Percentiles rank a stretch among this genome's conserved stretches.
These are phyloP conservation scores for Ailanthus altissimus DNA, from an alignment of 345 rosid species.

Conservation along the genomic window DNA sequence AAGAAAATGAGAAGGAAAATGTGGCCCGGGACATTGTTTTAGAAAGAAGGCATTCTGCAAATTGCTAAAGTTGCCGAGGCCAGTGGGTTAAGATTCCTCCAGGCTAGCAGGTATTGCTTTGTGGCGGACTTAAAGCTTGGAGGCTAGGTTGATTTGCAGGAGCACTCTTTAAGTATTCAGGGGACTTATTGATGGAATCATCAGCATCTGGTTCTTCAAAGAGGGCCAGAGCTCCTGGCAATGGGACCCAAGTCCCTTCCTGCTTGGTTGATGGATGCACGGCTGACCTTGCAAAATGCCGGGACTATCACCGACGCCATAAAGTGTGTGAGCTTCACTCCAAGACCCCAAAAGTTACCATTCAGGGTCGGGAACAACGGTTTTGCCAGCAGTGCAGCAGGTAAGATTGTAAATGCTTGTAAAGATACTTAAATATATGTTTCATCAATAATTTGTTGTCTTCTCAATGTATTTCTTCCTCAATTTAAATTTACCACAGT, in stretches of 20 bases:
- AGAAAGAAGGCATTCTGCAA: conserved; percentile 20
- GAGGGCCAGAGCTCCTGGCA: conserved; percentile 47
- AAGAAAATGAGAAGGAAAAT: conserved; percentile 16
- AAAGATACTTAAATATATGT: background rate
- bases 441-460: background rate
- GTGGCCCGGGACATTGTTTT: conserved; percentile 30
- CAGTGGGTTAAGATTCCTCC: conserved; percentile 14
- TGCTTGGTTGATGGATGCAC: conserved; percentile 81
- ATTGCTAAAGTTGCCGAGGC: conserved; percentile 24
- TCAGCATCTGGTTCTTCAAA: conserved; percentile 48
- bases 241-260: conserved; percentile 46
- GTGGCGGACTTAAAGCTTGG: conserved; percentile 34
- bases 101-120: conserved; percentile 21
- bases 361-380: conserved; percentile 60
- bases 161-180: conserved; percentile 17
- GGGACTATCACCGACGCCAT: conserved; percentile 76
- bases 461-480: background rate
- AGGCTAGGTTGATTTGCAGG: conserved; percentile 30
- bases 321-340: conserved; percentile 77
- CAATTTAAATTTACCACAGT: background rate
- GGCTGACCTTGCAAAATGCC: conserved; percentile 64
- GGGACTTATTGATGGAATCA: conserved; percentile 50
- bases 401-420: conserved; percentile 29
- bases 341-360: conserved; percentile 57
- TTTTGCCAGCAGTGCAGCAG: conserved; percentile 93